Evolutionary conservation across 306 rosid genomes (phyloP).

Genomic region (Cicer chorassanicum): DNA sequence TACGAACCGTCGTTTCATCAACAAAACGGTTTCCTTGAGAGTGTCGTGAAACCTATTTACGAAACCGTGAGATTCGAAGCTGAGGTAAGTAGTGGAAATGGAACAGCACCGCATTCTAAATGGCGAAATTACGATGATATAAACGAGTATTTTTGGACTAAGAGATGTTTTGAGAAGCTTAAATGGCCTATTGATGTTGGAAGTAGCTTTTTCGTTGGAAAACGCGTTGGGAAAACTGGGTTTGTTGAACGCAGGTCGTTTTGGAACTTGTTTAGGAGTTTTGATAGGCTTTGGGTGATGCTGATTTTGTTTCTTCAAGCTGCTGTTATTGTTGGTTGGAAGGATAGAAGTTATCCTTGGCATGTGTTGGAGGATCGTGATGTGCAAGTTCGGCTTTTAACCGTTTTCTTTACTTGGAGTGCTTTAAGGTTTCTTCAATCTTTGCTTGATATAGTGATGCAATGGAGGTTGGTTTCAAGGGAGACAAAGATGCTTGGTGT

Average conservation of each 20-base stretch:
- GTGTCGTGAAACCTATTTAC: conserved; percentile 78
- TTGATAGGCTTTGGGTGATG: conserved; percentile 87
- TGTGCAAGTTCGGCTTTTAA: conserved; percentile 62
- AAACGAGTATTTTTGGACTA: conserved; percentile 87
- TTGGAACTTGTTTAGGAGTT: conserved; percentile 84
- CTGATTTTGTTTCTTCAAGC: conserved; percentile 76
- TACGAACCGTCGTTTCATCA: conserved; percentile 49
- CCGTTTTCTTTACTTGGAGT: conserved; percentile 80
- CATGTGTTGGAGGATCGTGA: conserved; percentile 49
- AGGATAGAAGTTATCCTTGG: conserved; percentile 60
- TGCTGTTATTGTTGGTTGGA: conserved; percentile 76
- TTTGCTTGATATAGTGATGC: conserved; percentile 74
- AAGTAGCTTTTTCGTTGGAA: conserved; percentile 50
- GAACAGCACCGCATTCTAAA: conserved; percentile 68
- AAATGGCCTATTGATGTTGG: conserved; percentile 79
- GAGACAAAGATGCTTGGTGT: conserved; percentile 62
- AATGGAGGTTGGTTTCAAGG: conserved; percentile 68
- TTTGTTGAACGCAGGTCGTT: conserved; percentile 87
- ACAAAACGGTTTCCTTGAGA: conserved; percentile 58
- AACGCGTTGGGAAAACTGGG: conserved; percentile 77
- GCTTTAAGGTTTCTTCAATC: conserved; percentile 73
- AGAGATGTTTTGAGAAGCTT: conserved; percentile 69
- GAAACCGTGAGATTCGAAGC: conserved; percentile 65
- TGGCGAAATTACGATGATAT: conserved; percentile 94
- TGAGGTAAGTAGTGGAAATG: conserved; percentile 61